Evolutionary conservation across 768 basidiomycete genomes (phyloP).

Genomic region (Rhizopogon rudus): DNA sequence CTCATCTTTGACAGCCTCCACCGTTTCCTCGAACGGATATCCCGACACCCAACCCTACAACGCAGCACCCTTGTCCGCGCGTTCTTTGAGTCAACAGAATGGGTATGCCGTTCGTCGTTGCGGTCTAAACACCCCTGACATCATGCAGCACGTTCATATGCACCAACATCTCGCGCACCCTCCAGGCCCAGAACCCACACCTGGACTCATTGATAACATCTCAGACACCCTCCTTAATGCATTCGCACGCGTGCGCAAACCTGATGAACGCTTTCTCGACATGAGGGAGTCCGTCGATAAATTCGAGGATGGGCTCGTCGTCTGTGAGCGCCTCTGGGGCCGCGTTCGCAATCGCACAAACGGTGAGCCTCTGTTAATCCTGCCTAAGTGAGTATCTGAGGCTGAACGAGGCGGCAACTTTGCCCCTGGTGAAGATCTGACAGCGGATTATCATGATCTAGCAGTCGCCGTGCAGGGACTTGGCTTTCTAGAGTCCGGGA

Average conservation of each 20-base stretch:
- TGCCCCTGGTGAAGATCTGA: conserved; percentile 88
- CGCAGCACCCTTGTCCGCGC: conserved; percentile 87
- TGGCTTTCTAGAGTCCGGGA: conserved; percentile 96
- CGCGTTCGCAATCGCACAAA: conserved; percentile 77
- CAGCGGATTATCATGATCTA: conserved; percentile 95
- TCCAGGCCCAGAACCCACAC: conserved; percentile 73
- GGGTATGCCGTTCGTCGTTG: conserved; percentile 51
- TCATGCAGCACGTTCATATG: conserved; percentile 85
- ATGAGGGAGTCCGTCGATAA: conserved; percentile 93
- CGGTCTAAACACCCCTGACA: conserved; percentile 1
- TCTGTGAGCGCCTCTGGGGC: conserved; percentile 77
- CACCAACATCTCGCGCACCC: conserved; percentile 94
- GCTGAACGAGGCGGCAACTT: conserved; percentile 80
- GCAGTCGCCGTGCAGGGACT: conserved; percentile 95
- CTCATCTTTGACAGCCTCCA: conserved; percentile 57
- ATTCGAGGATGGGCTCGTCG: conserved; percentile 88
- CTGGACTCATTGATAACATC: conserved; percentile 87
- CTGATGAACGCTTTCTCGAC: conserved; percentile 89
- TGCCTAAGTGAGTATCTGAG: conserved; percentile 52
- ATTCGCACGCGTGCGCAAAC: conserved; percentile 92
- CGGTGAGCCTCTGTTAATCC: conserved; percentile 55
- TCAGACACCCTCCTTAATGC: conserved; percentile 96
- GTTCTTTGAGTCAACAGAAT: conserved; percentile 97
- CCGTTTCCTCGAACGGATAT: conserved; percentile 84
- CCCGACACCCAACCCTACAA: conserved; percentile 93